phyloP scores from a whole-genome alignment of 2,329 filamentous ascomycete genomes.

The Hypoxylon sp. region DNA sequence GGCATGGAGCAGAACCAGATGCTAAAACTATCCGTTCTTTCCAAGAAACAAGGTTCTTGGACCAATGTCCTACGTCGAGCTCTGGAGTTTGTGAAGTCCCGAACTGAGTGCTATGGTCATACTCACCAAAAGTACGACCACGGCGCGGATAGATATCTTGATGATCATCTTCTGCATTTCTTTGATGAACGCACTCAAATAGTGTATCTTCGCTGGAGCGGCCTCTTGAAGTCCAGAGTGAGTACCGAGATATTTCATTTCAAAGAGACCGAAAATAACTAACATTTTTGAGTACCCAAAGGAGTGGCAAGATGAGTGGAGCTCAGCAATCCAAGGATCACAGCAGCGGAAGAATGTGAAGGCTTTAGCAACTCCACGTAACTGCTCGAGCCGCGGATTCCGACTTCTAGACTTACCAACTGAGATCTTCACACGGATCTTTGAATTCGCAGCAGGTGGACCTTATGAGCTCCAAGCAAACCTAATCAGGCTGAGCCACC shows the following conservation, averaged over 20 bases:
- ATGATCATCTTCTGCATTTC: neutral
- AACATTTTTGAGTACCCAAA: neutral
- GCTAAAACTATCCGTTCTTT: neutral
- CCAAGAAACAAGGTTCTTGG: neutral
- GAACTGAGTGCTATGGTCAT: neutral
- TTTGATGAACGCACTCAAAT: neutral
- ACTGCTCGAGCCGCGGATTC: neutral
- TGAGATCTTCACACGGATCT: constrained; percentile 7
- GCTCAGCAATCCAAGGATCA: neutral
- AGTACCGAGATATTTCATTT: neutral
- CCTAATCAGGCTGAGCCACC: neutral
- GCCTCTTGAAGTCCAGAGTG: neutral
- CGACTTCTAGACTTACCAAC: constrained; percentile 1
- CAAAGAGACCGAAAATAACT: neutral
- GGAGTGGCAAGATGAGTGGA: neutral
- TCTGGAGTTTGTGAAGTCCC: neutral
- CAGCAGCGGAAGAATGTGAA: neutral
- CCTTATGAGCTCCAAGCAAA: constrained; percentile 4
- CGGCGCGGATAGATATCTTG: neutral
- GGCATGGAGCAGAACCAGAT: neutral
- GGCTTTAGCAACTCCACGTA: neutral
- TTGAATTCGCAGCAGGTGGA: constrained; percentile 6
- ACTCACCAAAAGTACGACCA: neutral
- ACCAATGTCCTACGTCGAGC: neutral
- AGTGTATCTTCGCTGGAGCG: neutral